Evolutionary conservation across 805 yeast species (phyloP).

Genomic region (Schwanniomyces yamadae): DNA sequence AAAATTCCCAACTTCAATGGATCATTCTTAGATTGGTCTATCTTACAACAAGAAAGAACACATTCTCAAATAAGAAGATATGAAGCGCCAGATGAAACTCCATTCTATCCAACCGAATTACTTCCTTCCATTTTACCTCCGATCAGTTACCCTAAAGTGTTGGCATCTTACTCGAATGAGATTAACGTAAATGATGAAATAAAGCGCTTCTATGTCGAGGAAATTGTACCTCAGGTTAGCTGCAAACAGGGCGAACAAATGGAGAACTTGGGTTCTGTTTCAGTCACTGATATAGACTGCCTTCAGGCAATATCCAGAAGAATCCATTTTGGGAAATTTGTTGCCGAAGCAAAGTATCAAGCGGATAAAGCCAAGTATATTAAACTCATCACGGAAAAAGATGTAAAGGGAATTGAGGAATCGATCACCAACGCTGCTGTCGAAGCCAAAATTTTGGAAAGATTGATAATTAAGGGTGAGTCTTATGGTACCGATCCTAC

Average conservation of each 20-base stretch:
- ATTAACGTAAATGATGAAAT: conserved; percentile 75
- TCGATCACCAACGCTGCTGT: conserved; percentile 87
- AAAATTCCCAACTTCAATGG: conserved; percentile 70
- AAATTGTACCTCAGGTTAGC: conserved; percentile 75
- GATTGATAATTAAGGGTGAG: conserved; percentile 77
- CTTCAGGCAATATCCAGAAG: conserved; percentile 87
- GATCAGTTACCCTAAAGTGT: conserved; percentile 70
- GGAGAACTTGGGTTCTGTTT: conserved; percentile 87
- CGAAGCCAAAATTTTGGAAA: conserved; percentile 75
- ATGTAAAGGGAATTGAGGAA: conserved; percentile 68
- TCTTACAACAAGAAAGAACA: conserved; percentile 65
- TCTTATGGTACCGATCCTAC: conserved; percentile 89
- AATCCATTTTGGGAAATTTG: conserved; percentile 96
- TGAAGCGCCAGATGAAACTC: conserved; percentile 91
- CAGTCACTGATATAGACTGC: conserved; percentile 79
- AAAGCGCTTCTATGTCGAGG: conserved; percentile 60
- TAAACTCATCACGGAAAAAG: conserved; percentile 61
- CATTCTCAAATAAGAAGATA: conserved; percentile 79
- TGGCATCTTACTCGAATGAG: conserved; percentile 73
- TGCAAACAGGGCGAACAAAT: conserved; percentile 68
- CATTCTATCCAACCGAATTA: conserved; percentile 75
- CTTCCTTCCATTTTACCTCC: conserved; percentile 77
- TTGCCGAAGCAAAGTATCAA: conserved; percentile 90
- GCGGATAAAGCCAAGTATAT: conserved; percentile 63
- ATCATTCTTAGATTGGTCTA: conserved; percentile 83